A percentile compares a stretch with the other conserved stretches of the same genome.
phyloP scores from a whole-genome alignment of 2,329 filamentous ascomycete species.

The Fulvia fulva region DNA sequence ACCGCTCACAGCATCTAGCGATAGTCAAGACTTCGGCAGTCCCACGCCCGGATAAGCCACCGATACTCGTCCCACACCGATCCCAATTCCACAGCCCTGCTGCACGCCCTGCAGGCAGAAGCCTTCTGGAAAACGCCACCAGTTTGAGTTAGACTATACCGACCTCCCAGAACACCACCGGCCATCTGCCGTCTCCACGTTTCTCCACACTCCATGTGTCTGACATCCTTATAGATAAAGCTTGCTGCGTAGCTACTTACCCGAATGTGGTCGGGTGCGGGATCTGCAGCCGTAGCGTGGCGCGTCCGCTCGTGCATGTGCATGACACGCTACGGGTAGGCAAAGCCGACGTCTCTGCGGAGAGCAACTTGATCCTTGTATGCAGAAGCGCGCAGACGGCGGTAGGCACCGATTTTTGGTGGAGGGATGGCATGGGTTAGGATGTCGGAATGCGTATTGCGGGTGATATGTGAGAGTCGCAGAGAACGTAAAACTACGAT shows the following conservation, averaged over 20 bases:
- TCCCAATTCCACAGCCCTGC: background rate
- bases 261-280: background rate
- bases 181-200: background rate
- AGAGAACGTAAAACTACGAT: background rate
- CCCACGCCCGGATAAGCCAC: background rate
- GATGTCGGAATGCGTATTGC: background rate
- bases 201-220: background rate
- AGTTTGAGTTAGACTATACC: background rate
- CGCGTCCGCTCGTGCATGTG: background rate
- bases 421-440: background rate
- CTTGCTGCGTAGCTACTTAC: no score
- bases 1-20: no score
- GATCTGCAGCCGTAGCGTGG: background rate
- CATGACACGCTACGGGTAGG: background rate
- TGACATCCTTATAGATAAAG: background rate
- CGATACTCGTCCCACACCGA: background rate
- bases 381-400: background rate
- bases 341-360: background rate
- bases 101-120: background rate
- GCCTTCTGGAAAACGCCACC: slow-evolving; percentile 1
- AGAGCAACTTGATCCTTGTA: background rate
- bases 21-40: background rate
- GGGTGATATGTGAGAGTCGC: background rate
- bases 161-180: background rate
- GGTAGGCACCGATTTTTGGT: background rate